These are phyloP conservation scores for Saccharomyces hybrid DNA, from an alignment of 1,139 yeast species.

Conservation along the genomic window DNA sequence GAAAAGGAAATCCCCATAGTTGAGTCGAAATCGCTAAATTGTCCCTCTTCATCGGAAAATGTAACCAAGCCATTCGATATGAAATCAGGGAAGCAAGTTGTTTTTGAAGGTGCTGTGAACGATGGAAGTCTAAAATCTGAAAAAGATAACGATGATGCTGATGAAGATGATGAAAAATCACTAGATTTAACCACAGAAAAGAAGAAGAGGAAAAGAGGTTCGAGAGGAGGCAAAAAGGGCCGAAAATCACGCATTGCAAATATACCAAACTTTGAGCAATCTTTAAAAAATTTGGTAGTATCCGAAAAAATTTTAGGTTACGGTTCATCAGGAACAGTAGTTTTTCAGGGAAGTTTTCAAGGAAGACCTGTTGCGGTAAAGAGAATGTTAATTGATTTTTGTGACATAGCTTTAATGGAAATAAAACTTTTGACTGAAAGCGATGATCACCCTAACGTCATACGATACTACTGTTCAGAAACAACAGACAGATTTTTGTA, in stretches of 20 bases:
- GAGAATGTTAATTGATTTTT: conserved; percentile 85
- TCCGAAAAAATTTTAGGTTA: conserved; percentile 77
- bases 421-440: conserved; percentile 82
- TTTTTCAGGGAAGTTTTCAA: conserved; percentile 82
- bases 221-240: conserved; percentile 68
- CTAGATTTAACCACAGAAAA: conserved; percentile 11
- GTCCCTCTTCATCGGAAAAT: not conserved
- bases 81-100: not conserved
- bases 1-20: conserved; percentile 5
- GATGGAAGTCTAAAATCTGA: not conserved
- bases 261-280: conserved; percentile 18
- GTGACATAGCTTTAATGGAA: conserved; percentile 93
- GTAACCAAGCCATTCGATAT: not conserved
- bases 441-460: conserved; percentile 94
- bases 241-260: conserved; percentile 13
- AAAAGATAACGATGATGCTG: conserved; percentile 4
- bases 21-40: not conserved
- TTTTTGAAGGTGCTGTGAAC: not conserved
- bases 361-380: conserved; percentile 93
- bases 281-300: conserved; percentile 48
- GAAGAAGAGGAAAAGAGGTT: conserved; percentile 71
- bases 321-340: conserved; percentile 97
- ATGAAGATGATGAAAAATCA: conserved; percentile 3
- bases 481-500: conserved; percentile 79
- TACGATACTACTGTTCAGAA: conserved; percentile 87